A percentile compares a stretch with the other conserved stretches of the same genome.
Conservation (phyloP, 1,139 yeast genomes). For the Taphrina flavorubra region DNA sequence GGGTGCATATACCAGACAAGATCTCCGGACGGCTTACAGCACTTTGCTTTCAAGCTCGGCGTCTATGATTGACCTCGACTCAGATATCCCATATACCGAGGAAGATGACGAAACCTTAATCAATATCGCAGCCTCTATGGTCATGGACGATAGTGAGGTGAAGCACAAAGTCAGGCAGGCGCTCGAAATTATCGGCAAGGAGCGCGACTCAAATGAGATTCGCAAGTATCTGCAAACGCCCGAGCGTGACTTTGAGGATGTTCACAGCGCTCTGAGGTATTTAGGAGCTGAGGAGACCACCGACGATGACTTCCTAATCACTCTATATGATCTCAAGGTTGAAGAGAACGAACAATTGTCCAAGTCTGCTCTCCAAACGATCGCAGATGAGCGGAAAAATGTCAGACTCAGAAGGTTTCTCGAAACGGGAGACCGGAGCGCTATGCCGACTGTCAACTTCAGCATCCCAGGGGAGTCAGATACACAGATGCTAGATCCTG, state of each 20-base stretch:
- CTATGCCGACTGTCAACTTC: slow-evolving; percentile 28
- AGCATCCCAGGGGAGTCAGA: slow-evolving; percentile 14
- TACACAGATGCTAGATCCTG: slow-evolving; percentile 29
- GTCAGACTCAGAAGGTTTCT: slow-evolving; percentile 27
- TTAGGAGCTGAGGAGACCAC: slow-evolving; percentile 68
- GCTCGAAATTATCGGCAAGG: slow-evolving; percentile 64
- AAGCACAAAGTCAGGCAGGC: slow-evolving; percentile 55
- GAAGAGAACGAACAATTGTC: slow-evolving; percentile 55
- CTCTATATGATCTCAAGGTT: slow-evolving; percentile 69
- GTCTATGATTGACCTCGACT: slow-evolving; percentile 54
- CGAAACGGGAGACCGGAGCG: slow-evolving; percentile 25
- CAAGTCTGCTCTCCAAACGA: slow-evolving; percentile 36
- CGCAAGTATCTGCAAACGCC: slow-evolving; percentile 49
- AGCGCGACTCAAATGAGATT: slow-evolving; percentile 58
- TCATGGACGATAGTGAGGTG: slow-evolving; percentile 33
- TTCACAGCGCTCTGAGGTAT: slow-evolving; percentile 64
- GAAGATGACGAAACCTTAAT: slow-evolving; percentile 48
- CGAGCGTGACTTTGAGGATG: slow-evolving; percentile 51
- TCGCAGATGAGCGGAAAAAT: slow-evolving; percentile 39
- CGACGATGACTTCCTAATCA: slow-evolving; percentile 75
- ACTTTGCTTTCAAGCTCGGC: slow-evolving; percentile 46
- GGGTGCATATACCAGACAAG: slow-evolving; percentile 69
- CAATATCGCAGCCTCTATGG: slow-evolving; percentile 42
- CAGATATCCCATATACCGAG: slow-evolving; percentile 51
- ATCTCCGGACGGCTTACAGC: slow-evolving; percentile 62